Conservation (phyloP, 2,329 filamentous ascomycete genomes). For the Aureobasidium sp. region DNA sequence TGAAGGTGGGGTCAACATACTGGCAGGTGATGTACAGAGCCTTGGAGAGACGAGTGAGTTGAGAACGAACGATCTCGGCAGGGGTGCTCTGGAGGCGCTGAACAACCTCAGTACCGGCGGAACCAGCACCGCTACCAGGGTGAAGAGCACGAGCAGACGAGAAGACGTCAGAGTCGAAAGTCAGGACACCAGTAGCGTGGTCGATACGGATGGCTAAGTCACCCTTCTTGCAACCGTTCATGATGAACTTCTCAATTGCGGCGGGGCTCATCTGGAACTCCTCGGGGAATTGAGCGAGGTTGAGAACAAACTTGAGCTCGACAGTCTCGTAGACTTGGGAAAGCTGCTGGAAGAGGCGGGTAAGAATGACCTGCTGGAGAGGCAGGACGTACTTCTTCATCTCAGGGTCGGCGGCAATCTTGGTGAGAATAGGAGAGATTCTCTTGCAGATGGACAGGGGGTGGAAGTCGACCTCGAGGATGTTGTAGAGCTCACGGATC, state of each 20-base stretch:
- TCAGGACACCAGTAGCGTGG: slow-evolving; percentile 88
- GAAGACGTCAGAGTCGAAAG: slow-evolving; percentile 97
- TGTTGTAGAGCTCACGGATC: slow-evolving; percentile 96
- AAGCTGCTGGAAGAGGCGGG: slow-evolving; percentile 95
- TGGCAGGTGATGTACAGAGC: slow-evolving; percentile 88
- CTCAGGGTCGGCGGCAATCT: slow-evolving; percentile 88
- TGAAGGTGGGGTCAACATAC: slow-evolving; percentile 88
- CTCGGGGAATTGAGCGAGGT: slow-evolving; percentile 90
- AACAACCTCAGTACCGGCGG: slow-evolving; percentile 81
- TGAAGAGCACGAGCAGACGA: slow-evolving; percentile 90
- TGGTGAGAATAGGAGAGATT: slow-evolving; percentile 88
- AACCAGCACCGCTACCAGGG: slow-evolving; percentile 73
- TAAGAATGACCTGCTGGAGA: slow-evolving; percentile 96
- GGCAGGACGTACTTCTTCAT: slow-evolving; percentile 97
- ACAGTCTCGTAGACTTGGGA: slow-evolving; percentile 99
- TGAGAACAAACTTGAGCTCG: slow-evolving; percentile 85
- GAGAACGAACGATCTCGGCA: slow-evolving; percentile 92
- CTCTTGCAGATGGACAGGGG: slow-evolving; percentile 98
- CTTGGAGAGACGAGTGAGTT: slow-evolving; percentile 85
- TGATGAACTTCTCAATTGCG: slow-evolving; percentile 99
- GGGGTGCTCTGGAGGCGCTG: slow-evolving; percentile 97
- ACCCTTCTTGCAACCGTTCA: slow-evolving; percentile 99
- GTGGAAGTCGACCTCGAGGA: slow-evolving; percentile 98
- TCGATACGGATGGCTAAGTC: slow-evolving; percentile 94
- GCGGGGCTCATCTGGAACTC: slow-evolving; percentile 85